Evolutionary conservation across 768 basidiomycete species (phyloP), one percentile per base, ranked within the genome.

Genomic region (Amanita pseudoporphyria): DNA sequence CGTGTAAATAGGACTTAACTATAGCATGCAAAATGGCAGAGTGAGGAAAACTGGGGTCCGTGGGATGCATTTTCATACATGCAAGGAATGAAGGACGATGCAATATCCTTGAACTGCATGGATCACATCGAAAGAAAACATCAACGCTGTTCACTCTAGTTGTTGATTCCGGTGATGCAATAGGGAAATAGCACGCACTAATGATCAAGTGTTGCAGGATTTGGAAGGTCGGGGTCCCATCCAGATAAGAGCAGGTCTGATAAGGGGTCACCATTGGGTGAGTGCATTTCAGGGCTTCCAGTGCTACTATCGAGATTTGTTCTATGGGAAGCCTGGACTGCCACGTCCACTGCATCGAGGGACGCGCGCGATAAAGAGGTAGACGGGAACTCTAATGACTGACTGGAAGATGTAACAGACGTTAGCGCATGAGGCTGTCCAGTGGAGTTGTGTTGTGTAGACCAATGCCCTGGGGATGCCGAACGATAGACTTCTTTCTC

Each of bases 1-100:
- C 32, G 49, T 37, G 45, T 45, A 35, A 10, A 48, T 47, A 19
- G 12, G 16, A 61, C 65, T 71, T 65, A 69, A 87, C 87, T 54
- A 96, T 95, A 55, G 91, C 92, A 64, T 96, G 93, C 31, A 96
- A 70, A 50, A 96, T 78, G 2, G 90, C 86, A 3, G 87, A 80
- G 68, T 94, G 90, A 28, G 93, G 93, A 60, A 95, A 96, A 35
- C 78, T 77, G 6, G 82, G 78, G 61, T 91, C 86, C 50, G 78
- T 75, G 3, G 93, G 90, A 44, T 88, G 79, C 39, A 92, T 69
- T 55, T 77, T 78, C 76, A 95, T 76, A 3, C 87, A 83, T 13
- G 85, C 74, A 21, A 91, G 65, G 63, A 96, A 88, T 7, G 85
- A 82, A 10, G 83, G 78, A 9, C 80, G 78, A 61, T 95, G 90